These are phyloP conservation scores for Rhinocladiella mackenziei DNA, from an alignment of 2,329 filamentous ascomycete species.

Conservation along the genomic window DNA sequence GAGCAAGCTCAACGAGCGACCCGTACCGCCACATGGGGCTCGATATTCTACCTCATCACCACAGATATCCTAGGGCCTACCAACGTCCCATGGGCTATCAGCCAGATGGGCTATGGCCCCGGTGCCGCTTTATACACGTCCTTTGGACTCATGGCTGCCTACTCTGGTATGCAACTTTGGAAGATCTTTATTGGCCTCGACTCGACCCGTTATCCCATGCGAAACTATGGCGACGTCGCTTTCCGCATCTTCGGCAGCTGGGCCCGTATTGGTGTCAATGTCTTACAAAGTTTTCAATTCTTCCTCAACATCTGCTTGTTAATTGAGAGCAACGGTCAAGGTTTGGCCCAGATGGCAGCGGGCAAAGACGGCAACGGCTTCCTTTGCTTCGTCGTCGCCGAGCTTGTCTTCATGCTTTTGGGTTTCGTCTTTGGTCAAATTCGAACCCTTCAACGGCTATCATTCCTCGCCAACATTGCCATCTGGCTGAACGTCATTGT, in stretches of 20 bases:
- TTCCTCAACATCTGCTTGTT: conserved; percentile 33
- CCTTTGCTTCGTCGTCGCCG: conserved; percentile 28
- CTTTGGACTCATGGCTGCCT: conserved; percentile 41
- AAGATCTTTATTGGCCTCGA: conserved; percentile 45
- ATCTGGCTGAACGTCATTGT: conserved; percentile 32
- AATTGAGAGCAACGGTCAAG: conserved; percentile 21
- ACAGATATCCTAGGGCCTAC: conserved; percentile 49
- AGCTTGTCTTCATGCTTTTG: conserved; percentile 29
- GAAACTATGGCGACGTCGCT: conserved; percentile 48
- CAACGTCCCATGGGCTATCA: too few species aligned
- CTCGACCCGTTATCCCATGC: conserved; percentile 46
- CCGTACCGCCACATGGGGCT: conserved; percentile 44
- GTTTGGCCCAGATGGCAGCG: conserved; percentile 24
- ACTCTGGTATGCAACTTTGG: conserved; percentile 48
- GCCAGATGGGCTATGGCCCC: conserved; percentile 44
- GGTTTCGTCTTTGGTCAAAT: conserved; percentile 31
- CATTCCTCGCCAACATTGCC: conserved; percentile 31
- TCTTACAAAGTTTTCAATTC: conserved; percentile 47
- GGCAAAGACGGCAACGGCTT: too few species aligned
- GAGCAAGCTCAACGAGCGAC: conserved; percentile 45
- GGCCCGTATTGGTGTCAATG: conserved; percentile 47
- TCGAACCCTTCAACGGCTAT: conserved; percentile 30
- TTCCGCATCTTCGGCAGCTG: conserved; percentile 47
- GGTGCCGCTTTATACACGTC: conserved; percentile 46
- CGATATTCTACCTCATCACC: conserved; percentile 49